Evolutionary conservation across 495 filamentous ascomycete genomes (phyloP).

Genomic region (Penicillium soppii): DNA sequence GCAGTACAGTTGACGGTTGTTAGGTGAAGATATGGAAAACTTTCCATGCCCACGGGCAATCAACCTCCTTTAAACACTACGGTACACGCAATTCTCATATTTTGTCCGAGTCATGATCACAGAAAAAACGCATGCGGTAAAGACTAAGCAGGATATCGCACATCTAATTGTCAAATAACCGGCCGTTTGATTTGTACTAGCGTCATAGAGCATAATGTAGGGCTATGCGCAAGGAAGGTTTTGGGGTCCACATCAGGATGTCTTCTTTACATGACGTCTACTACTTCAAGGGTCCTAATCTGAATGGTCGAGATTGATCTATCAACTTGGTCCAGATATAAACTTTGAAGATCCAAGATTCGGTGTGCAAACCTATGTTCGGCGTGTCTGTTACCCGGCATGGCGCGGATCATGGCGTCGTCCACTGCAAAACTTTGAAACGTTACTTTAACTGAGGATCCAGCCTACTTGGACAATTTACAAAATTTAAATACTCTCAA

Average conservation of each 20-base stretch:
- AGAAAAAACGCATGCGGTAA: background rate
- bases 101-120: background rate
- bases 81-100: background rate
- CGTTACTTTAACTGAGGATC: too few relatives aligned
- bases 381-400: background rate
- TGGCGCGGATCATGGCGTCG: slow-evolving; percentile 1
- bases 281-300: background rate
- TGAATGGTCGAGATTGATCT: background rate
- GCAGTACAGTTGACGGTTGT: too few relatives aligned
- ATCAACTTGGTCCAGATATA: background rate
- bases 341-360: background rate
- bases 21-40: background rate
- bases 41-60: background rate
- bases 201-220: slow-evolving; percentile 2
- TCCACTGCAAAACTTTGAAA: background rate
- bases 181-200: background rate
- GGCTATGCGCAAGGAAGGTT: background rate
- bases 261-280: background rate
- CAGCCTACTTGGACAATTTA: too few relatives aligned
- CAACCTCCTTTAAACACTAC: background rate
- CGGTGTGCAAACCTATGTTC: background rate
- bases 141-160: background rate
- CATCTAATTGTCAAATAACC: background rate
- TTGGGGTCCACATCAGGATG: background rate
- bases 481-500: too few relatives aligned